phyloP scores from a whole-genome alignment of 2,329 filamentous ascomycete species.

The Grosmannia serpens region DNA sequence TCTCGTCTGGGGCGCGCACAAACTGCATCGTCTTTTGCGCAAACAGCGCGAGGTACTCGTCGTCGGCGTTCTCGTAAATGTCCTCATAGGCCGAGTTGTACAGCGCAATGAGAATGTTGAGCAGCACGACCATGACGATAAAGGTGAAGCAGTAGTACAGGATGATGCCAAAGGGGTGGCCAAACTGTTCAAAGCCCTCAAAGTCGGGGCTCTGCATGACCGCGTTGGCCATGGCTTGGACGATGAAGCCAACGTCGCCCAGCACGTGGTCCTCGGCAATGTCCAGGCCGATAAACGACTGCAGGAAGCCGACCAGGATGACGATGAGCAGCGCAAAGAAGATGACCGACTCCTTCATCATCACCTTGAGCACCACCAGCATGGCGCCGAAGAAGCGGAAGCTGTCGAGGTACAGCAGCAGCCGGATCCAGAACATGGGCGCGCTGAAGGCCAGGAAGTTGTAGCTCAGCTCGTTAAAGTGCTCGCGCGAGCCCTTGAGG shows the following conservation, averaged over 20 bases:
- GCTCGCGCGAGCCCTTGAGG: slow-evolving; percentile 32
- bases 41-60: slow-evolving; percentile 92
- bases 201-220: slow-evolving; percentile 92
- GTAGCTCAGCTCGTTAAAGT: slow-evolving; percentile 75
- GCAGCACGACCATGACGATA: slow-evolving; percentile 71
- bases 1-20: slow-evolving; percentile 91
- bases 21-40: slow-evolving; percentile 94
- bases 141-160: slow-evolving; percentile 98
- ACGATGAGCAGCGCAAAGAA: slow-evolving; percentile 88
- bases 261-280: slow-evolving; percentile 61
- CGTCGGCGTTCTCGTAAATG: slow-evolving; percentile 84
- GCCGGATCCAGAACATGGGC: slow-evolving; percentile 92
- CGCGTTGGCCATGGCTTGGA: slow-evolving; percentile 76
- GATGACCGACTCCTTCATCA: slow-evolving; percentile 90
- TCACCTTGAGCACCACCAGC: slow-evolving; percentile 90
- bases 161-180: slow-evolving; percentile 83
- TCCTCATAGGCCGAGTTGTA: slow-evolving; percentile 96
- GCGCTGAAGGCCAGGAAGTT: slow-evolving; percentile 89
- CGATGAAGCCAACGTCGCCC: slow-evolving; percentile 60
- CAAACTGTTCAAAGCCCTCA: slow-evolving; percentile 75
- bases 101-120: slow-evolving; percentile 93
- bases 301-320: slow-evolving; percentile 76
- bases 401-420: slow-evolving; percentile 86
- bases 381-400: slow-evolving; percentile 96
- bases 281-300: slow-evolving; percentile 88